Evolutionary conservation across 2,329 filamentous ascomycete species (phyloP).

Genomic region (Beauveria medogensis): DNA sequence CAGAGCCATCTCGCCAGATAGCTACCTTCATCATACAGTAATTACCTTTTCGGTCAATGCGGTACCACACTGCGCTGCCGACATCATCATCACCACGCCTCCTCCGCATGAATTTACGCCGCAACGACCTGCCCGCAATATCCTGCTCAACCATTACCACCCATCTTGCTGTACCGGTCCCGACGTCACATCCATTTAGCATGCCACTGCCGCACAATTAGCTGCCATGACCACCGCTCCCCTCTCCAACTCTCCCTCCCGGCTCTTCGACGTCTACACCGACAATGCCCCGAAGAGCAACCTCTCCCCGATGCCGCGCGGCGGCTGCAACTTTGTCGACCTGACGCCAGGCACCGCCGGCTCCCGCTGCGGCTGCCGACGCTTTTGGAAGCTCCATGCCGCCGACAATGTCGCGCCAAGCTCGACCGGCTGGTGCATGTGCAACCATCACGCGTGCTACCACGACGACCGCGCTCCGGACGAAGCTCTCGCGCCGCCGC

Average conservation of each 20-base stretch:
- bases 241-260: constrained; percentile 32
- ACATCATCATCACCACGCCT: background rate
- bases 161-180: background rate
- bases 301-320: constrained; percentile 36
- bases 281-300: constrained; percentile 29
- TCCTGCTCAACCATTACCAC: background rate
- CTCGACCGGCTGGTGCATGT: constrained; percentile 51
- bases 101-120: background rate
- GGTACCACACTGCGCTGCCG: background rate
- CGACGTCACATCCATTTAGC: background rate
- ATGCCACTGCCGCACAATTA: constrained; percentile 32
- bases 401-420: constrained; percentile 28
- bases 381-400: constrained; percentile 46
- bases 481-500: constrained; percentile 10
- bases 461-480: constrained; percentile 39
- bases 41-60: background rate
- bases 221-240: constrained; percentile 42
- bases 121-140: background rate
- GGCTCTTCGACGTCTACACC: constrained; percentile 48
- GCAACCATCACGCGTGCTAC: constrained; percentile 54
- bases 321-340: constrained; percentile 51
- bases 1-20: background rate
- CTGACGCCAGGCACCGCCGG: constrained; percentile 43
- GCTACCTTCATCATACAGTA: background rate
- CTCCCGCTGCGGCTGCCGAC: constrained; percentile 50